Evolutionary conservation across 441 rosid species (phyloP).

Genomic region (Breynia disticha): DNA sequence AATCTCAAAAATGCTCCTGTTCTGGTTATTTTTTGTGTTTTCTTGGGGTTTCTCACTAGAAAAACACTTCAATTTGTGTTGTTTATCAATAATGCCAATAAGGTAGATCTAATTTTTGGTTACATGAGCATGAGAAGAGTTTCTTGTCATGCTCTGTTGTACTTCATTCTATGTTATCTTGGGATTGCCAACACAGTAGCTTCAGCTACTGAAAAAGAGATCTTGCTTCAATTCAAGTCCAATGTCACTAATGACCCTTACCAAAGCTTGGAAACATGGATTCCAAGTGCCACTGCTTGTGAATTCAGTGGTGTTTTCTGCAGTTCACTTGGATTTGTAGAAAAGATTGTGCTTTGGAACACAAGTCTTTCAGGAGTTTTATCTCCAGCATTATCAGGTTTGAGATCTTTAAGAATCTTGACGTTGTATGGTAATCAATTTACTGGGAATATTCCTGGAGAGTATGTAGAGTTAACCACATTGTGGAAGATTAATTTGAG

Average conservation of each 20-base stretch:
- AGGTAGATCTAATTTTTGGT: conserved; percentile 38
- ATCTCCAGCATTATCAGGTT: conserved; percentile 60
- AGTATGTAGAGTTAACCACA: conserved; percentile 50
- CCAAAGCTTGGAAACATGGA: conserved; percentile 65
- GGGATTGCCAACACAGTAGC: conserved; percentile 27
- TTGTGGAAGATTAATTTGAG: conserved; percentile 92
- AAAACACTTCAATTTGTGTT: conserved; percentile 21
- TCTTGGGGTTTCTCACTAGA: conserved; percentile 2
- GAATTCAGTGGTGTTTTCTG: conserved; percentile 66
- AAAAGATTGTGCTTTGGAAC: conserved; percentile 88
- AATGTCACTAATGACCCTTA: conserved; percentile 59
- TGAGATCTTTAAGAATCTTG: conserved; percentile 62
- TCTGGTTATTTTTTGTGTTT: conserved; percentile 22
- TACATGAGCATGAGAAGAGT: conserved; percentile 57
- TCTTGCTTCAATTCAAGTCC: conserved; percentile 76
- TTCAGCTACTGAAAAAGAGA: conserved; percentile 53
- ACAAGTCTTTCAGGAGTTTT: conserved; percentile 58
- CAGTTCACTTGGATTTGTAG: conserved; percentile 57
- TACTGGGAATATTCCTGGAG: conserved; percentile 66
- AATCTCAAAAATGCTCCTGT: conserved; percentile 24
- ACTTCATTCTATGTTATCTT: conserved; percentile 26
- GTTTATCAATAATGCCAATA: conserved; percentile 50
- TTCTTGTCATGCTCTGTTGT: conserved; percentile 34
- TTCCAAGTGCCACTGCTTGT: conserved; percentile 47
- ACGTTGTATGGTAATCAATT: conserved; percentile 78